phyloP scores from a whole-genome alignment of 2,329 filamentous ascomycete genomes.

The Calonectria pteridis region DNA sequence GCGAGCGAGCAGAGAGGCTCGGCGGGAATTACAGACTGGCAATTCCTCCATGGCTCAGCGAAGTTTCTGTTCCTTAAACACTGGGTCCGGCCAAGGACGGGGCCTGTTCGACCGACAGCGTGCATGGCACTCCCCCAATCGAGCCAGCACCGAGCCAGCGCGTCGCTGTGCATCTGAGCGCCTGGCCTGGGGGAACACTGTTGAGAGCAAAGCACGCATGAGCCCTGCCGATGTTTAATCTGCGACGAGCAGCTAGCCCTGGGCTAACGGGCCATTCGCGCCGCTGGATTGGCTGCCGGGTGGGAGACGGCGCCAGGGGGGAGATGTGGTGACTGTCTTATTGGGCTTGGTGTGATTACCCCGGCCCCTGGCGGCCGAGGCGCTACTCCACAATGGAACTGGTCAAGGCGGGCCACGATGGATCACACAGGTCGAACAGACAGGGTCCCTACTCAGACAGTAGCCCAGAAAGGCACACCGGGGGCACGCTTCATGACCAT shows the following conservation, averaged over 20 bases:
- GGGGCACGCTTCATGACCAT: constrained; percentile 21
- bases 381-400: constrained; percentile 32
- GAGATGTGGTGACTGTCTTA: constrained; percentile 39
- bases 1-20: background rate
- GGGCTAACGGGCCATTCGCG: constrained; percentile 32
- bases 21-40: background rate
- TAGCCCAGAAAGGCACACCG: constrained; percentile 20
- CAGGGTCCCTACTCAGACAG: background rate
- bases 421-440: constrained; percentile 13
- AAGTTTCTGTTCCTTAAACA: constrained; percentile 21
- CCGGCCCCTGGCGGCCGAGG: constrained; percentile 29
- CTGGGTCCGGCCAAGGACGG: background rate
- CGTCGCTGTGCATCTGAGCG: constrained; percentile 25
- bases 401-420: constrained; percentile 30
- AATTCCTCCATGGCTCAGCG: background rate
- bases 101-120: constrained; percentile 15
- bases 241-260: constrained; percentile 32
- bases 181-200: too few species aligned
- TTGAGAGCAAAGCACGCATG: constrained; percentile 19
- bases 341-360: constrained; percentile 45
- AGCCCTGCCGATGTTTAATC: constrained; percentile 35
- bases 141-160: constrained; percentile 32
- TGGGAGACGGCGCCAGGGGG: constrained; percentile 34
- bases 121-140: constrained; percentile 38
- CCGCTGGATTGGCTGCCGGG: constrained; percentile 38